Conservation (phyloP, 2,329 filamentous ascomycete genomes). For the Beauveria brongniartii region DNA sequence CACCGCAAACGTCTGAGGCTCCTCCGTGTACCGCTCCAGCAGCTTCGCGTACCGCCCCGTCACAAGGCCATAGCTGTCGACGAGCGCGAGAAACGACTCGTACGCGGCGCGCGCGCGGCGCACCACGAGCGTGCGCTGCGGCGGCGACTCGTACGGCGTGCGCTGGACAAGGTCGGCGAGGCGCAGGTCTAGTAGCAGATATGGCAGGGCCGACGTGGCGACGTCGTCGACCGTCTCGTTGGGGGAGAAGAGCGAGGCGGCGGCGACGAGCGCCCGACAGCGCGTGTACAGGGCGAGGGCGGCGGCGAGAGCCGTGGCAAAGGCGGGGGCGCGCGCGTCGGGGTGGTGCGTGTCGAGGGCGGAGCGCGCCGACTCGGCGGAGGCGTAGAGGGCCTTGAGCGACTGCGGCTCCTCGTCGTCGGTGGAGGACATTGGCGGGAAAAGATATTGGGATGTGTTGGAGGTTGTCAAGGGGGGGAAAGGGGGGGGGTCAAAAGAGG, state of each 20-base stretch:
- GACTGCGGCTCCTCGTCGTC: slow-evolving; percentile 37
- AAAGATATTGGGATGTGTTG: not conserved
- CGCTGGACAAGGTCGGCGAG: slow-evolving; percentile 73
- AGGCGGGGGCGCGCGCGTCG: slow-evolving; percentile 56
- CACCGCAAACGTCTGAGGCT: slow-evolving; percentile 58
- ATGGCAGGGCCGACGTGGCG: slow-evolving; percentile 75
- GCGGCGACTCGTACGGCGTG: slow-evolving; percentile 43
- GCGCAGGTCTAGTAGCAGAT: slow-evolving; percentile 69
- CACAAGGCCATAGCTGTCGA: slow-evolving; percentile 74
- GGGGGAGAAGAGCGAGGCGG: slow-evolving; percentile 75
- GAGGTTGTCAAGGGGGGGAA: not conserved
- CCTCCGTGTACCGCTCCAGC: slow-evolving; percentile 65
- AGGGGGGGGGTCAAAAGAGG: not conserved
- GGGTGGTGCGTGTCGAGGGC: slow-evolving; percentile 55
- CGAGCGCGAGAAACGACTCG: slow-evolving; percentile 66
- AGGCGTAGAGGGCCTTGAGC: slow-evolving; percentile 40
- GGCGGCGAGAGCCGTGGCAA: slow-evolving; percentile 57
- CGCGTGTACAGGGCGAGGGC: slow-evolving; percentile 66
- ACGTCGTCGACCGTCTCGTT: slow-evolving; percentile 89
- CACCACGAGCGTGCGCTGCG: slow-evolving; percentile 56
- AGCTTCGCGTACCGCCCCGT: slow-evolving; percentile 55
- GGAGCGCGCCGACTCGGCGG: slow-evolving; percentile 43
- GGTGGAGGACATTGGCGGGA: slow-evolving; percentile 20
- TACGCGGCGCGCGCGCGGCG: slow-evolving; percentile 59
- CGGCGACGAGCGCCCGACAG: slow-evolving; percentile 60